Conservation (phyloP, 1,284 basidiomycete genomes). For the Apiotrichum brassicae region DNA sequence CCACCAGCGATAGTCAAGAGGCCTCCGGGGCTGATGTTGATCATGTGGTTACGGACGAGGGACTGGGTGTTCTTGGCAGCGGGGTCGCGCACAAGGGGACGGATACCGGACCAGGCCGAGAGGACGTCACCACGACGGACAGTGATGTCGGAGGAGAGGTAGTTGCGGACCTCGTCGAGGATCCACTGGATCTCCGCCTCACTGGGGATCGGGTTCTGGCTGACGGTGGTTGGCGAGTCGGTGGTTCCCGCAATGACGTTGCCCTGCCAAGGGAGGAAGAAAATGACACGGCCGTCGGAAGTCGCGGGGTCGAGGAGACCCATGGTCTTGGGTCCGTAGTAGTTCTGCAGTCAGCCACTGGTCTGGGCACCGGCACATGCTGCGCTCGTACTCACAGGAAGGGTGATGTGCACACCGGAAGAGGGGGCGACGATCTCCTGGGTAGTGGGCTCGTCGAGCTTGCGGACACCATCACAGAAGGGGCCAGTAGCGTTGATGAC, state of each 20-base stretch:
- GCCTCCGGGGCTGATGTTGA: constrained; percentile 73
- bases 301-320: constrained; percentile 92
- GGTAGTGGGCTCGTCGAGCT: constrained; percentile 74
- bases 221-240: constrained; percentile 73
- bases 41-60: constrained; percentile 90
- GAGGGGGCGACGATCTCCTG: constrained; percentile 87
- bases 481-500: constrained; percentile 96
- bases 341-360: constrained; percentile 51
- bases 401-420: constrained; percentile 90
- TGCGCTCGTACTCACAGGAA: constrained; percentile 53
- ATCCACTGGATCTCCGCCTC: constrained; percentile 98
- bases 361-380: neutral
- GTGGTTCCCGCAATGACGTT: constrained; percentile 97
- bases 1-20: constrained; percentile 93
- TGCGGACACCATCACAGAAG: constrained; percentile 79
- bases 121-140: constrained; percentile 95
- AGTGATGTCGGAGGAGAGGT: constrained; percentile 86
- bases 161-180: constrained; percentile 74
- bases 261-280: constrained; percentile 98
- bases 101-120: constrained; percentile 86
- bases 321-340: constrained; percentile 93
- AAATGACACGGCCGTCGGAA: constrained; percentile 94
- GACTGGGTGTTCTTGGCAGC: constrained; percentile 73
- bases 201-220: constrained; percentile 70
- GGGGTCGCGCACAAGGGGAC: constrained; percentile 84